Base-by-base conservation (phyloP, 805 yeast genomes). In the Wickerhamomyces sydowiorum region DNA sequence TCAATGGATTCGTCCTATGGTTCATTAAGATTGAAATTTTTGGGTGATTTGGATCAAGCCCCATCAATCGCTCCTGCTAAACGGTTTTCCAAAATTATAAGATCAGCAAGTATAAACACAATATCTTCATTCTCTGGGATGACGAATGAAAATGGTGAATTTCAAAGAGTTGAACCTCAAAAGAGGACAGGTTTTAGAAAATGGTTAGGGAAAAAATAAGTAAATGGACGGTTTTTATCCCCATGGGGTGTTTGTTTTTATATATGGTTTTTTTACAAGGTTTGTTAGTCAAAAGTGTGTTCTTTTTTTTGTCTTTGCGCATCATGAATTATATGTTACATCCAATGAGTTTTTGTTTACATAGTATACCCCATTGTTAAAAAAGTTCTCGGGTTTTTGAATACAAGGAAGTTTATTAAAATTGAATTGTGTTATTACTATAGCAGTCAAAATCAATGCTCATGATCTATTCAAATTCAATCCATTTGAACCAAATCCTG, bases 101-200 rank as follows among this genome's bases (percentile, higher is more conserved):
- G 50, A 30, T 59, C 64, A 0, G 57, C 64, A 7, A 59, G 64
- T 36, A 38, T 54, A n/a, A 54, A 48, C 27, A 53, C 61, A 5
- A 13, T 51, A 3, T 44, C 54, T 5, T 44, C 52, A 2, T 49
- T 51, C 39, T 41, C 39, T 29, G 36, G 18, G 18, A 12, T 19
- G 12, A 23, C 18, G 12, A n/a, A 14, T 9, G 39, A 36, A 5
- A 22, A 28, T 18, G 35, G 19, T 29, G 32, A 15, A 6, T 15
- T 17, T 29, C 20, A 12, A 7, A 29, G 32, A 17, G 8, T 29
- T 5, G 32, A 29, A 6, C 7, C 45, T 29, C n/a, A n/a, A 20
- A 42, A 43, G 27, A 36, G 24, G 31, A 34, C 28, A 21, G 34
- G 39, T 2, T 31, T 46, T 7, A 42, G 40, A 22, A 42, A 23